Evolutionary conservation across 257 asterid species (phyloP), one percentile per base, ranked within the genome.

Genomic region (Rubia yunnanensis): DNA sequence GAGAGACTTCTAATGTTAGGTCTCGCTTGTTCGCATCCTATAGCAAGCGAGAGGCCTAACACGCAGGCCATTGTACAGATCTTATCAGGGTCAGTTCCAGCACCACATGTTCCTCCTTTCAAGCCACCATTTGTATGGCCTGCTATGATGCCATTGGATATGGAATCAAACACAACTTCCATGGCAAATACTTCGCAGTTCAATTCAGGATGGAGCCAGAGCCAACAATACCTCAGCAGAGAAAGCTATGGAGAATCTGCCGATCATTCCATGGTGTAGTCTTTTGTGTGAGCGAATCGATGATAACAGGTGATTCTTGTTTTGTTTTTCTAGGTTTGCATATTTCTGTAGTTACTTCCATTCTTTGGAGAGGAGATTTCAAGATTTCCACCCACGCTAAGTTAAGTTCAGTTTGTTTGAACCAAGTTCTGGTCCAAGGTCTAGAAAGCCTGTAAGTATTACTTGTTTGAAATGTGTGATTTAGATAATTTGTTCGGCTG

Each of bases 71-170:
- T 92, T 24, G 58, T 79, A 27, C 97, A 89, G 78, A 89, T 88
- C 24, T 75, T 86, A 72, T 70, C 82, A 1, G 95, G 91, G 3
- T 77, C 88, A 2, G 83, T 82, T 60, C 73, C 87, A 0, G 83
- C 72, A 53, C 95, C 94, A 0, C 10, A 10, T 5, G 95, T 92
- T 8, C 95, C 96, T 5, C 94, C 85, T 3, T 87, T 92, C 71
- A 89, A 79, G 85, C 98, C 98, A 13, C 65, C 98, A 0, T 92
- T 92, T 28, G 79, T 87, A 24, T 92, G 97, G 97, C 97, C 98
- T 0, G 61, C 95, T 4, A 58, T 46, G 7, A 75, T 73, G 11
- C 86, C 87, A 2, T 18, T 61, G 0, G 81, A 64, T 65, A 35
- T 62, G 67, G 84, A 84, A 7, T 2, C 36, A 60, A 64, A 38